Conservation (phyloP, 495 filamentous ascomycete species). For the Penicillium cosmopolitanum region DNA sequence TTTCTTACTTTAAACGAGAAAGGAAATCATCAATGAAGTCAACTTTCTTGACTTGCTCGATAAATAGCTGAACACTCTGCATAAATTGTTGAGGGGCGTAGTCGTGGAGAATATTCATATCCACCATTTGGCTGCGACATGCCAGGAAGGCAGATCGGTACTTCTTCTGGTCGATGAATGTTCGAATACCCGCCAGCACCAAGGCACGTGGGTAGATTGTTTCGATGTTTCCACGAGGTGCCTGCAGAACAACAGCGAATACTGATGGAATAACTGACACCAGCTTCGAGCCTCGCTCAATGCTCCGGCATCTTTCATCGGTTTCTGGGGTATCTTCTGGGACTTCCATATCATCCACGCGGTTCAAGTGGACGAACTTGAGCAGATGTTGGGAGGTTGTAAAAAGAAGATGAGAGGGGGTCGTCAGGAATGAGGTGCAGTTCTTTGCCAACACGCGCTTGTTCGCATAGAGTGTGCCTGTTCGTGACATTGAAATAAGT, state of each 20-base stretch:
- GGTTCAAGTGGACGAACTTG: conserved; percentile 86
- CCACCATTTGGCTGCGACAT: conserved; percentile 90
- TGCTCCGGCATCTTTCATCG: conserved; percentile 89
- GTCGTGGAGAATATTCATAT: conserved; percentile 98
- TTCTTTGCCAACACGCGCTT: conserved; percentile 72
- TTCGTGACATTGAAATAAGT: conserved; percentile 62
- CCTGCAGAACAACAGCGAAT: conserved; percentile 82
- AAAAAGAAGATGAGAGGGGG: conserved; percentile 81
- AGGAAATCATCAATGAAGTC: conserved; percentile 91
- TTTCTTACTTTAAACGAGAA: conserved; percentile 76
- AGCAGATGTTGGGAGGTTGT: conserved; percentile 89
- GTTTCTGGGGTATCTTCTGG: conserved; percentile 87
- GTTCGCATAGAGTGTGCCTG: conserved; percentile 79
- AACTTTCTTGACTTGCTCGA: conserved; percentile 83
- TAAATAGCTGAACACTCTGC: conserved; percentile 70
- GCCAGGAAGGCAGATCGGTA: conserved; percentile 83
- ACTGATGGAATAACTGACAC: conserved; percentile 88
- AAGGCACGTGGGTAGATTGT: conserved; percentile 93
- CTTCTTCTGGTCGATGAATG: conserved; percentile 74
- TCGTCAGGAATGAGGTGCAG: conserved; percentile 88
- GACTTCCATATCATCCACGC: conserved; percentile 72
- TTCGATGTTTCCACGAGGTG: conserved; percentile 94
- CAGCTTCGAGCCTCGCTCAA: conserved; percentile 85
- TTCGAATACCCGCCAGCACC: conserved; percentile 84
- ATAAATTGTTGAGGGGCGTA: conserved; percentile 84